These are phyloP conservation scores for Dendrobium chrysotoxum DNA, from an alignment of 106 monocot species.

Conservation along the genomic window DNA sequence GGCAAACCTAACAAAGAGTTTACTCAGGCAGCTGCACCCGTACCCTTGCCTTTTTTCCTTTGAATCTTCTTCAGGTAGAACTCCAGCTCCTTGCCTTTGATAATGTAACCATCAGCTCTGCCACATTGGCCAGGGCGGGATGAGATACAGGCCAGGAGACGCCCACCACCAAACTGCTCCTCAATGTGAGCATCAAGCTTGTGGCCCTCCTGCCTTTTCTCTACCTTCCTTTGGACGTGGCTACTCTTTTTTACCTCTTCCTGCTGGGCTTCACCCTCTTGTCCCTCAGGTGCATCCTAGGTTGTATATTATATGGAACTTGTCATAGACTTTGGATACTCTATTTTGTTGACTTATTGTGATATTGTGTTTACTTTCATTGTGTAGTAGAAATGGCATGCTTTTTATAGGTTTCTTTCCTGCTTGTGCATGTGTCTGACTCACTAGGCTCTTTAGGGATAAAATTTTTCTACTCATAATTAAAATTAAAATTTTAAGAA, in stretches of 20 bases:
- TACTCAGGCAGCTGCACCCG: constrained; percentile 5
- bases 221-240: constrained; percentile 35
- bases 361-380: too few relatives aligned
- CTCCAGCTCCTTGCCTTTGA: constrained; percentile 26
- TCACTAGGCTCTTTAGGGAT: too few relatives aligned
- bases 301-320: too few relatives aligned
- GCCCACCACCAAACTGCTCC: constrained; percentile 47
- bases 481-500: too few relatives aligned
- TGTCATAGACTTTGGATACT: too few relatives aligned
- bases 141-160: constrained; percentile 38
- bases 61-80: constrained; percentile 29
- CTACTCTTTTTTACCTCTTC: constrained; percentile 28
- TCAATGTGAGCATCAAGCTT: constrained; percentile 44
- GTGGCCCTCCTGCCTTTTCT: constrained; percentile 32
- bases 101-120: constrained; percentile 22
- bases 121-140: constrained; percentile 51
- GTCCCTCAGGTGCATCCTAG: too few relatives aligned
- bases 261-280: constrained; percentile 29
- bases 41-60: constrained; percentile 27
- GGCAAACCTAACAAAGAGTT: too few relatives aligned
- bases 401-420: too few relatives aligned
- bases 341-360: too few relatives aligned
- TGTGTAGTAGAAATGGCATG: too few relatives aligned
- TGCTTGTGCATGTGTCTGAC: too few relatives aligned
- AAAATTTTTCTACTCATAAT: too few relatives aligned